phyloP scores from a whole-genome alignment of 2,329 filamentous ascomycete genomes.

The Fusarium miscanthi region DNA sequence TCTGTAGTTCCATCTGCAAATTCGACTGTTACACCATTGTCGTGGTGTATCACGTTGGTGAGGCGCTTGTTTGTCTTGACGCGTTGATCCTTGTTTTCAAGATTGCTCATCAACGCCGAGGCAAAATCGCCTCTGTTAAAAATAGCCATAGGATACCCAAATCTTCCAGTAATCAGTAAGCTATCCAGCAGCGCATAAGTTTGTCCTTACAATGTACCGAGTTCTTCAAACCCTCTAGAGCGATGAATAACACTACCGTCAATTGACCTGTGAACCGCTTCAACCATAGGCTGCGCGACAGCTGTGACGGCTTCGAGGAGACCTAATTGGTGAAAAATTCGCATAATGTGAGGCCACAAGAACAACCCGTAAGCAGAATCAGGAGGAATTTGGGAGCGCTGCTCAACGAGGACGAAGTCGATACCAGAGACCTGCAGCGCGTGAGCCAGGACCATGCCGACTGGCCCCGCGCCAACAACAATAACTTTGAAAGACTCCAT shows the following conservation, averaged over 20 bases:
- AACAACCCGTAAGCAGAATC: constrained; percentile 25
- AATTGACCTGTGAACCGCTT: constrained; percentile 6
- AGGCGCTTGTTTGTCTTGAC: constrained; percentile 25
- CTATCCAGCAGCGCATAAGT: fast-evolving
- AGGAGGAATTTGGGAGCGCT: constrained; percentile 15
- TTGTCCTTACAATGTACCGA: neutral
- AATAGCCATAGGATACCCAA: constrained; percentile 20
- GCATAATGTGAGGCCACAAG: constrained; percentile 24
- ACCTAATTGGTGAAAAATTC: constrained; percentile 17
- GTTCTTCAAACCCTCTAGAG: neutral
- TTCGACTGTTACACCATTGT: constrained; percentile 3
- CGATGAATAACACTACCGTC: constrained; percentile 4
- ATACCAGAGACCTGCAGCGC: constrained; percentile 13
- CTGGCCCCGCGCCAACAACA: constrained; percentile 21
- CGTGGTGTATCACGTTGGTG: neutral
- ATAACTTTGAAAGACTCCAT: constrained; percentile 27
- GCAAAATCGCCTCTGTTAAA: constrained; percentile 28
- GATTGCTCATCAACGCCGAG: neutral
- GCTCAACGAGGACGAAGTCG: constrained; percentile 20
- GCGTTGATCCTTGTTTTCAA: neutral
- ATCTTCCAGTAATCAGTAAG: neutral
- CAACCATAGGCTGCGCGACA: constrained; percentile 12
- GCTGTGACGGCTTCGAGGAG: constrained; percentile 2
- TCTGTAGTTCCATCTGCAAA: constrained; percentile 17
- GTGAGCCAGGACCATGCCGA: constrained; percentile 16